These are phyloP conservation scores for Paecilomyces fulvus DNA, from an alignment of 2,329 filamentous ascomycete genomes.

Conservation along the genomic window DNA sequence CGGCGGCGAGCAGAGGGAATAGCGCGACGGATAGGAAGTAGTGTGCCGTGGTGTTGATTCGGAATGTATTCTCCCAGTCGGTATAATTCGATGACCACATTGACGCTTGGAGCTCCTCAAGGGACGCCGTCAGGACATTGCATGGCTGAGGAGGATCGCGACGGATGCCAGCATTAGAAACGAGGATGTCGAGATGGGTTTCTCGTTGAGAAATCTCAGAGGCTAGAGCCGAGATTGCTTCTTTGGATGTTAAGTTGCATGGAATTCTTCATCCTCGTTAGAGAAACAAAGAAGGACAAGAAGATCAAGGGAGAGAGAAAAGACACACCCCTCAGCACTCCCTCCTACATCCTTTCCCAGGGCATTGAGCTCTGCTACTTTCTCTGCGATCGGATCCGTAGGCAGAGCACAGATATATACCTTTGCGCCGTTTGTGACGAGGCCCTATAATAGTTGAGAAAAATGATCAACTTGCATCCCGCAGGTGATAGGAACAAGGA, in stretches of 20 bases:
- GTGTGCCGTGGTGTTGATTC: constrained; percentile 43
- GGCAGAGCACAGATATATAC: constrained; percentile 38
- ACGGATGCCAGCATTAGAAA: constrained; percentile 44
- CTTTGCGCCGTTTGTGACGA: constrained; percentile 40
- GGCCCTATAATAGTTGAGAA: constrained; percentile 20
- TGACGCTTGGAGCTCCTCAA: constrained; percentile 37
- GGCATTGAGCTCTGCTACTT: constrained; percentile 31
- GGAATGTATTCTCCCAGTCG: constrained; percentile 41
- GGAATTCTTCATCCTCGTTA: constrained; percentile 9
- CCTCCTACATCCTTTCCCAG: constrained; percentile 30
- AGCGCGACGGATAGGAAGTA: constrained; percentile 43
- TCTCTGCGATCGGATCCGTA: constrained; percentile 33
- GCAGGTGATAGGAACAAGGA: no score
- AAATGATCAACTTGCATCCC: neutral
- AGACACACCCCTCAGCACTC: constrained; percentile 28
- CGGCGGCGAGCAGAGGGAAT: constrained; percentile 36
- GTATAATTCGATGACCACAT: constrained; percentile 38
- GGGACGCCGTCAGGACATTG: constrained; percentile 35
- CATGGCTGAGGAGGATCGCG: constrained; percentile 38
- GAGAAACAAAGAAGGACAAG: neutral
- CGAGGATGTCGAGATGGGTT: constrained; percentile 38
- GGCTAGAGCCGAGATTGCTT: constrained; percentile 29
- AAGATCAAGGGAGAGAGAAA: neutral
- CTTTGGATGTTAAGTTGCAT: constrained; percentile 34
- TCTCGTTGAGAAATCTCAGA: constrained; percentile 25